Evolutionary conservation across 2,329 filamentous ascomycete genomes (phyloP).

Genomic region (Aspergillus eucalypticola): DNA sequence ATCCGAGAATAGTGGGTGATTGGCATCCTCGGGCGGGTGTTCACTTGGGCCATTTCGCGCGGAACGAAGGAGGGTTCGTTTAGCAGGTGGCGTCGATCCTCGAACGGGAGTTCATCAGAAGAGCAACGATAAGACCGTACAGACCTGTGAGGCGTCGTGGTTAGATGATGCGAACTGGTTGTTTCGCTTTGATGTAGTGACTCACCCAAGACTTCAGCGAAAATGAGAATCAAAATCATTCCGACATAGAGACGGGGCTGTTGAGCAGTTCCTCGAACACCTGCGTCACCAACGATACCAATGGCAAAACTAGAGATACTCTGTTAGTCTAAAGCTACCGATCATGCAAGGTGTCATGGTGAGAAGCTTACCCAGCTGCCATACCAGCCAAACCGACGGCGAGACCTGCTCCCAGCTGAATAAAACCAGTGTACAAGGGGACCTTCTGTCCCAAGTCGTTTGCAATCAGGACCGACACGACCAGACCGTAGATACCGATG

Average conservation of each 20-base stretch:
- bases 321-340: slow-evolving; percentile 14
- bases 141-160: slow-evolving; percentile 64
- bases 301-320: slow-evolving; percentile 67
- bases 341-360: neutral
- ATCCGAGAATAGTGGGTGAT: neutral
- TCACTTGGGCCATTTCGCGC: slow-evolving; percentile 14
- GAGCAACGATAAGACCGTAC: slow-evolving; percentile 96
- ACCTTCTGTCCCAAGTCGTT: slow-evolving; percentile 72
- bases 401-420: slow-evolving; percentile 81
- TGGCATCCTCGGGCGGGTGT: slow-evolving; percentile 14
- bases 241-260: slow-evolving; percentile 76
- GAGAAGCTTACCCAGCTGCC: slow-evolving; percentile 62
- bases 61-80: slow-evolving; percentile 20
- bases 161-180: neutral
- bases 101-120: slow-evolving; percentile 99
- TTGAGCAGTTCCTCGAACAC: slow-evolving; percentile 55
- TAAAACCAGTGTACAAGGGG: slow-evolving; percentile 78
- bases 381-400: slow-evolving; percentile 79
- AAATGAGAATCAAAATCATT: slow-evolving; percentile 99
- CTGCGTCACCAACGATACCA: slow-evolving; percentile 70
- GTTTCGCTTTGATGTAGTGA: slow-evolving; percentile 20
- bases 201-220: slow-evolving; percentile 95
- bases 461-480: slow-evolving; percentile 84
- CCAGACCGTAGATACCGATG: slow-evolving; percentile 96
- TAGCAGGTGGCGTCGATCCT: slow-evolving; percentile 63